These are phyloP conservation scores for Medicago lupulina DNA, from an alignment of 306 rosid species.

Conservation along the genomic window DNA sequence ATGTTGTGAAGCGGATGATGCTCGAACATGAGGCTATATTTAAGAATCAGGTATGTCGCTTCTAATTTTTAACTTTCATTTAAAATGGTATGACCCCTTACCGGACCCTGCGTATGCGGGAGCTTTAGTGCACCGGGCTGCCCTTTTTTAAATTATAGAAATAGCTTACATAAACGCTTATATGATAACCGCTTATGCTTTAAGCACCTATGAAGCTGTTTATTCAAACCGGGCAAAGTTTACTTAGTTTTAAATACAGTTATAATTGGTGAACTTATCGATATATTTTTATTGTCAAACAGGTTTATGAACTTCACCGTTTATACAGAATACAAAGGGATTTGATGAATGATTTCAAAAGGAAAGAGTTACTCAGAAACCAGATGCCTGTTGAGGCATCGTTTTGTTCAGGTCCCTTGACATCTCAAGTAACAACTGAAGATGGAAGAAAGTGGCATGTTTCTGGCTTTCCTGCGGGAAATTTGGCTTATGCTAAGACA, in stretches of 20 bases:
- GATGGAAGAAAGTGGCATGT: constrained; percentile 66
- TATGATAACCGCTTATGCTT: neutral
- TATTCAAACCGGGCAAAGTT: neutral
- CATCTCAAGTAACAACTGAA: constrained; percentile 71
- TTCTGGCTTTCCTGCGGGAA: constrained; percentile 57
- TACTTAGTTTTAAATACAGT: neutral
- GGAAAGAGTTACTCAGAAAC: constrained; percentile 64
- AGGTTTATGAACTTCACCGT: constrained; percentile 92
- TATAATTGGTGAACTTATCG: constrained; percentile 35
- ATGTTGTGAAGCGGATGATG: constrained; percentile 81
- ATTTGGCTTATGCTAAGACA: constrained; percentile 57
- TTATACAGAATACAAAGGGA: constrained; percentile 85
- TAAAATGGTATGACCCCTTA: too few species aligned
- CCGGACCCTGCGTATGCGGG: too few species aligned
- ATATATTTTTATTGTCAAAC: constrained; percentile 45
- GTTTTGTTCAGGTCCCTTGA: constrained; percentile 61
- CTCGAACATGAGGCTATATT: constrained; percentile 88
- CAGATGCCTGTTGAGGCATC: constrained; percentile 66
- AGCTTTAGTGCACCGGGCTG: neutral
- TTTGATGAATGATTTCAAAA: constrained; percentile 78
- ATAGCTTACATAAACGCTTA: neutral
- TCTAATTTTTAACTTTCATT: constrained; percentile 14
- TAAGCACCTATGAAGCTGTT: neutral
- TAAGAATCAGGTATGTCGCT: constrained; percentile 71
- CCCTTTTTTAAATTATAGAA: too few species aligned